phyloP scores from a whole-genome alignment of 768 basidiomycete species.

The Mycena latifolia region DNA sequence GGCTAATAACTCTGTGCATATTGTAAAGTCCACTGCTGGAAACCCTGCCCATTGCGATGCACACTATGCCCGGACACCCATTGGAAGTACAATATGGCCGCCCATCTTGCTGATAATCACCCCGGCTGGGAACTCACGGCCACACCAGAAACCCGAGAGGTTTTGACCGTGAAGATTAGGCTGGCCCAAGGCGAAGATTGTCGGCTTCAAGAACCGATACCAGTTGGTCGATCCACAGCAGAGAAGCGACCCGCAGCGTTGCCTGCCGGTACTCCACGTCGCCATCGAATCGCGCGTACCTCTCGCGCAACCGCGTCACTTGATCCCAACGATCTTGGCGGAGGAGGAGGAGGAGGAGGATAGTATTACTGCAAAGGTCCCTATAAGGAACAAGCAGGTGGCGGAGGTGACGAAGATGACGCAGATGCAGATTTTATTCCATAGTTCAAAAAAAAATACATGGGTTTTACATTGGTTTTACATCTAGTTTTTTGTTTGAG shows the following conservation, averaged over 20 bases:
- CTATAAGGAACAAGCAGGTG: background rate
- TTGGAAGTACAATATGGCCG: conserved; percentile 45
- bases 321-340: too few relatives aligned
- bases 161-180: background rate
- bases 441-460: conserved; percentile 20
- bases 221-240: background rate
- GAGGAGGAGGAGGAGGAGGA: too few relatives aligned
- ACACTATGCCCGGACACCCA: too few relatives aligned
- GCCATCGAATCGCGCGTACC: conserved; percentile 4
- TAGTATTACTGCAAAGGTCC: too few relatives aligned
- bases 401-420: conserved; percentile 3
- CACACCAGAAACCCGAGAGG: conserved; percentile 1
- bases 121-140: conserved; percentile 29
- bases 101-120: conserved; percentile 42
- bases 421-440: conserved; percentile 6
- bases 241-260: conserved; percentile 16
- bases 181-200: background rate
- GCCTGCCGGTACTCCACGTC: conserved; percentile 6
- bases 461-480: too few relatives aligned
- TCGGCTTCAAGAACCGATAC: background rate
- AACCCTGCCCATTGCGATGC: too few relatives aligned
- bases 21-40: too few relatives aligned
- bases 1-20: too few relatives aligned
- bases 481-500: too few relatives aligned
- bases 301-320: background rate